phyloP scores from a whole-genome alignment of 345 rosid genomes.

The Pseudoturritis turrita region DNA sequence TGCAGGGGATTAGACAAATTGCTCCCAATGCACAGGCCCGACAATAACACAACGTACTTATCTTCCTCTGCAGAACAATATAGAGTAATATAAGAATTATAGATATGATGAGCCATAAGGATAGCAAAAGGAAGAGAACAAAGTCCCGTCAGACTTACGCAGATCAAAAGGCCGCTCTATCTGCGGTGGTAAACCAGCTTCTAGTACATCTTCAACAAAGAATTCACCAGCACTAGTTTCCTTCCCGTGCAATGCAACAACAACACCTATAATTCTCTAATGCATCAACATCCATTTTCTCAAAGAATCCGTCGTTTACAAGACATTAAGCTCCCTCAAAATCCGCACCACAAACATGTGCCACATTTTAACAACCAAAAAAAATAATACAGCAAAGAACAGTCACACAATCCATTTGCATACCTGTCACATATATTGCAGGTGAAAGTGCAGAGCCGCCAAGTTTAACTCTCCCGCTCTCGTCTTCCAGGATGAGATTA shows the following conservation, averaged over 20 bases:
- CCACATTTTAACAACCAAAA: neutral
- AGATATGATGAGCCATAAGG: neutral
- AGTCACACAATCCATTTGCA: neutral
- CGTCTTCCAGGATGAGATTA: constrained; percentile 82
- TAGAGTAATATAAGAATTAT: constrained; percentile 18
- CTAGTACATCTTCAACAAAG: constrained; percentile 74
- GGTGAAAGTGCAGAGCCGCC: constrained; percentile 58
- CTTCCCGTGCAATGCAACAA: constrained; percentile 83
- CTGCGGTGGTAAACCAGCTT: constrained; percentile 90
- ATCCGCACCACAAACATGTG: neutral
- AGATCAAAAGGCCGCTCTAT: constrained; percentile 51
- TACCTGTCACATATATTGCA: constrained; percentile 77
- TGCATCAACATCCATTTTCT: neutral
- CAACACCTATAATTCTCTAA: constrained; percentile 48
- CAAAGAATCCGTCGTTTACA: neutral
- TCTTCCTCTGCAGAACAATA: constrained; percentile 60
- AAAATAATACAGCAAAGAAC: neutral
- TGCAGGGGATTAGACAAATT: constrained; percentile 70
- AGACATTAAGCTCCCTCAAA: neutral
- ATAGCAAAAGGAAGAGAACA: constrained; percentile 10
- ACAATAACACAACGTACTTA: constrained; percentile 74
- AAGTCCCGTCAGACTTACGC: constrained; percentile 40
- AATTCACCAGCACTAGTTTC: constrained; percentile 82
- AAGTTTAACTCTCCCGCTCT: constrained; percentile 91
- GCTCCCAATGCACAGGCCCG: constrained; percentile 78